Conservation (phyloP, 495 filamentous ascomycete species). For the Neurospora sublineolata region DNA sequence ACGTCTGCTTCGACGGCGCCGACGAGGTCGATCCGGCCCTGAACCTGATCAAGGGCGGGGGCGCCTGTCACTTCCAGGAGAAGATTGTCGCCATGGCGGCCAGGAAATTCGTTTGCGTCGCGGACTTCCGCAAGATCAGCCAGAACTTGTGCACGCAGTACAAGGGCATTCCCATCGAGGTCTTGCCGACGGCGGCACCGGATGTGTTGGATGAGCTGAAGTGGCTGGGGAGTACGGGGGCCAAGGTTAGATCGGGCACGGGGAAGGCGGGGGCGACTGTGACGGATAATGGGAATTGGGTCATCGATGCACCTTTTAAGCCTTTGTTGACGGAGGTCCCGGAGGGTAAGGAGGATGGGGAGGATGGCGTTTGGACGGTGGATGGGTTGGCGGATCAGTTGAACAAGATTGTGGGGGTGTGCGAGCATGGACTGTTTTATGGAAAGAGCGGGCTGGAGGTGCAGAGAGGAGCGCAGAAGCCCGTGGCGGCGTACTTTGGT, state of each 20-base stretch:
- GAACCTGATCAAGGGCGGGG: constrained; percentile 96
- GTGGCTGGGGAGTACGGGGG: constrained; percentile 56
- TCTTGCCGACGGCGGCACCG: constrained; percentile 68
- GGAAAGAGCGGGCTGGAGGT: constrained; percentile 64
- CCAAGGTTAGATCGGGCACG: constrained; percentile 55
- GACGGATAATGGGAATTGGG: constrained; percentile 82
- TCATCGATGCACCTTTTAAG: constrained; percentile 82
- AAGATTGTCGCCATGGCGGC: constrained; percentile 83
- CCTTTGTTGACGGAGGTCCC: constrained; percentile 47
- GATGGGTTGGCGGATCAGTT: constrained; percentile 60
- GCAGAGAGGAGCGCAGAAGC: constrained; percentile 66
- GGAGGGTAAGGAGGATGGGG: constrained; percentile 23
- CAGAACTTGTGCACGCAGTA: constrained; percentile 56
- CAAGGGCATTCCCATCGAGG: constrained; percentile 80
- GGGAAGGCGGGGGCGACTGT: constrained; percentile 72
- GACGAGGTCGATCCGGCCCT: constrained; percentile 93
- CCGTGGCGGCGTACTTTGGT: constrained; percentile 89
- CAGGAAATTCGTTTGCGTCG: constrained; percentile 85
- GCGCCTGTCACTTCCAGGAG: constrained; percentile 94
- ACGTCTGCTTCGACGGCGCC: constrained; percentile 88
- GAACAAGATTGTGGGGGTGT: no score
- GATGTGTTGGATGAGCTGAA: constrained; percentile 57
- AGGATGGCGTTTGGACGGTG: constrained; percentile 63
- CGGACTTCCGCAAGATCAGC: constrained; percentile 82
- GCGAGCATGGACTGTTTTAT: constrained; percentile 85